Evolutionary conservation across 2,329 filamentous ascomycete genomes (phyloP).

Genomic region (Dothideomycetes sp.): DNA sequence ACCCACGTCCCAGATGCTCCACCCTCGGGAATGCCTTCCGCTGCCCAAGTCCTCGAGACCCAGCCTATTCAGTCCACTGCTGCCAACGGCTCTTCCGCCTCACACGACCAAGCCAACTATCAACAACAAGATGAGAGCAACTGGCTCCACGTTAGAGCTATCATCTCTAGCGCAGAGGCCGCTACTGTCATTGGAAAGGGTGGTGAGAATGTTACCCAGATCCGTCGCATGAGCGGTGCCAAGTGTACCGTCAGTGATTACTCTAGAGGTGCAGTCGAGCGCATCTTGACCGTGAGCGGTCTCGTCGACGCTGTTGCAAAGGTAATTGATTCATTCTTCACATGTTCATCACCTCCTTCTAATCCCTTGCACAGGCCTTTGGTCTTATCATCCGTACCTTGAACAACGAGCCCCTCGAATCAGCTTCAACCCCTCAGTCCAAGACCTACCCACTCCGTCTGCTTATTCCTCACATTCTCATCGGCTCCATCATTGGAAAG

Average conservation of each 20-base stretch:
- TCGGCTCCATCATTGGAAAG: constrained; percentile 98
- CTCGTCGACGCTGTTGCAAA: constrained; percentile 95
- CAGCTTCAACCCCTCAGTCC: constrained; percentile 81
- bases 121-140: constrained; percentile 73
- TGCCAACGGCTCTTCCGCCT: constrained; percentile 41
- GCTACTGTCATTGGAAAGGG: constrained; percentile 98
- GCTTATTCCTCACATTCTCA: constrained; percentile 90
- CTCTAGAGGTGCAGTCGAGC: constrained; percentile 90
- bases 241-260: constrained; percentile 99
- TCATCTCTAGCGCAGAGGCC: constrained; percentile 94
- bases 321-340: constrained; percentile 41
- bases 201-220: constrained; percentile 96
- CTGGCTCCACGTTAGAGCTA: constrained; percentile 94
- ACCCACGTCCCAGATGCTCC: constrained; percentile 56
- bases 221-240: constrained; percentile 85
- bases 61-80: constrained; percentile 49
- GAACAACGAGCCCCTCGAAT: constrained; percentile 88
- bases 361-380: constrained; percentile 56
- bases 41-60: constrained; percentile 33
- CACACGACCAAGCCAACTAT: constrained; percentile 19
- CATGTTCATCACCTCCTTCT: constrained; percentile 12
- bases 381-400: constrained; percentile 95
- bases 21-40: constrained; percentile 38
- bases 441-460: constrained; percentile 96
- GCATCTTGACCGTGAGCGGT: constrained; percentile 93